Base-by-base conservation (phyloP, 2,329 filamentous ascomycete genomes). In the Rhynchosporium secalis region DNA sequence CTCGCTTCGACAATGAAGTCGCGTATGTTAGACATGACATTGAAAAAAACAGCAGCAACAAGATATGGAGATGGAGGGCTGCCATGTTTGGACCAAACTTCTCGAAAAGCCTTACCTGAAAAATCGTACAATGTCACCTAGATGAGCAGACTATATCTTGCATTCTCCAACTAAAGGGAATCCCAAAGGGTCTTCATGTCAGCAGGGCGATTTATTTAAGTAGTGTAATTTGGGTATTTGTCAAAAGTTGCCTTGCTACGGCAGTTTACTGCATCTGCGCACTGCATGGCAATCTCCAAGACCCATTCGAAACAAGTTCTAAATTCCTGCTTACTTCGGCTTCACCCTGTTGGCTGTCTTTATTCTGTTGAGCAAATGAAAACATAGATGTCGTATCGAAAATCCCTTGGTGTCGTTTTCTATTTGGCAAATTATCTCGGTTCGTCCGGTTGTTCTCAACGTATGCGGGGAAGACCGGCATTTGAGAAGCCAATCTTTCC, bases 1-100 rank as follows among this genome's bases (percentile, higher is more conserved):
- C 63, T 29, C 58, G 41, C 31, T 52, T 55, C 20, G 29, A 47
- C 15, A 55, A 28, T 15, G 49, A 49, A 31, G 41, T 40, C 13
- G 48, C 38, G 38, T 29, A 28, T 20, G 33, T 28, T 29, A 56
- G 8, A 15, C 33, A 6, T 10, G 51, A 54, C 2, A 54, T 9
- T 3, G 40, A 54, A 4, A 54, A 40, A 4, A 54, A 38, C 10
- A 54, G 20, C 10, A 54, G 51, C n/a, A 20, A 20, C n/a, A 12
- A 29, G n/a, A 41, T 10, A 40, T 36, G 8, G n/a, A 54, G 38
- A 28, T 38, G 13, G 36, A 15, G 13, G 33, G 28, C 12, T 6
- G 51, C 36, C 51, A 54, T 54, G 38, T 41, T 29, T 38, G 9
- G 9, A 10, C 20, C 13, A 12, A 13, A 41, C 26, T 4, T 28